Base-by-base conservation (phyloP, 2,329 filamentous ascomycete species). In the Emergomyces pasteurianus region DNA sequence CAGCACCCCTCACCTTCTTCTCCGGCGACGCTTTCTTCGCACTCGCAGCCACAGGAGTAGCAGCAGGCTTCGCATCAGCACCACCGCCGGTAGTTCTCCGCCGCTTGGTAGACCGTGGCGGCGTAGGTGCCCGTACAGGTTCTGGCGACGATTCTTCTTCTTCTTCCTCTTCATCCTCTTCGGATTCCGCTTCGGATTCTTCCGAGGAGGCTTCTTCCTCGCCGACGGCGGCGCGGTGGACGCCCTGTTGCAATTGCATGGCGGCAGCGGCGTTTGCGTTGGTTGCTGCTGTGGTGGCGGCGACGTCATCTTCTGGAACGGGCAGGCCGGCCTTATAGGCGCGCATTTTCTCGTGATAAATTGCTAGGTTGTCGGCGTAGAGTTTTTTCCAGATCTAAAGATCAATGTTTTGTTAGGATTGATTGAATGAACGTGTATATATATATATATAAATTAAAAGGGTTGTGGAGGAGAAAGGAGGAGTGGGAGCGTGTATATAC, bases 301-400 rank as follows among this genome's bases (percentile, higher is more conserved):
- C 75, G 62, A 76, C 72, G 0, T 78, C 72, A 55, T 80, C 78
- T 40, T 74, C 70, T 21, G 71, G 72, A 58, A 77, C 71, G 16
- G 74, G 74, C 52, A 72, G 73, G n/a, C 75, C 76, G 58, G 79
- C 79, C 68, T 83, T 80, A 75, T 86, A 87, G 3, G 76, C 77
- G 58, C 76, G 76, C 69, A 83, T 77, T 58, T 81, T 78, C 60
- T 78, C 74, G 65, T 82, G 80, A 74, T 84, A 86, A 50, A 78
- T 72, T 56, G 80, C 79, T 65, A 84, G 77, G 62, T 82, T 82
- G 63, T 76, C 73, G 63, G 79, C 76, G 71, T 86, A 86, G n/a
- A 81, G 76, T 34, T 79, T 75, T 66, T 81, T 80, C 77, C 82
- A 85, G 59, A 77, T 64, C 80, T 82, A 31, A 16, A 9, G 42